Evolutionary conservation across 352 stramenopile species (phyloP).

Genomic region (Globisporangium okanoganense): DNA sequence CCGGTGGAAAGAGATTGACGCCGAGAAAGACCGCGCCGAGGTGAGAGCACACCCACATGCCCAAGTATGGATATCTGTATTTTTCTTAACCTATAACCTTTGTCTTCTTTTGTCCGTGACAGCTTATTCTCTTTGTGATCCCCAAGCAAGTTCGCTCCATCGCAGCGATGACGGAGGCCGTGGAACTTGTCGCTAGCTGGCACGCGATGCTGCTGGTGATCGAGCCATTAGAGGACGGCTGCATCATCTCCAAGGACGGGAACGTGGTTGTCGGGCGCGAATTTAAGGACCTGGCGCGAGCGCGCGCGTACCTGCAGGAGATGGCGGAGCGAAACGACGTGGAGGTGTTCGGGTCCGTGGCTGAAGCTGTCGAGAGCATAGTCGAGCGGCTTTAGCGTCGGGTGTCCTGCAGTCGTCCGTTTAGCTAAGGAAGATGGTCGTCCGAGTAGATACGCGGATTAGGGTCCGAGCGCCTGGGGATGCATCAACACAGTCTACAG

Average conservation of each 20-base stretch:
- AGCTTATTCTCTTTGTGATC: slow-evolving; percentile 83
- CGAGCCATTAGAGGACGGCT: slow-evolving; percentile 62
- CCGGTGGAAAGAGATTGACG: slow-evolving; percentile 55
- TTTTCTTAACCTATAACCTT: neutral
- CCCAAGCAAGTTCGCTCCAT: slow-evolving; percentile 69
- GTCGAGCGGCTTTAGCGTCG: slow-evolving; percentile 41
- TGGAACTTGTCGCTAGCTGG: slow-evolving; percentile 69
- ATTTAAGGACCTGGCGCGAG: slow-evolving; percentile 78
- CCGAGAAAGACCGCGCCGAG: slow-evolving; percentile 60
- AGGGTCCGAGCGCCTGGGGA: too few species aligned
- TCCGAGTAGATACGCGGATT: too few species aligned
- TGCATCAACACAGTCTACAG: too few species aligned
- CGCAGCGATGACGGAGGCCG: slow-evolving; percentile 77
- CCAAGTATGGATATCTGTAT: too few species aligned
- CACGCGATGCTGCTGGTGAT: slow-evolving; percentile 77
- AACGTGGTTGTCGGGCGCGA: slow-evolving; percentile 48
- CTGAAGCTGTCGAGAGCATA: slow-evolving; percentile 57
- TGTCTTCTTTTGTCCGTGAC: neutral
- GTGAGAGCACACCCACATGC: slow-evolving; percentile 15
- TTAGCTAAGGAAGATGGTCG: too few species aligned
- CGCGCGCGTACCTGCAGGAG: slow-evolving; percentile 78
- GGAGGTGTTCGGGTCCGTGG: slow-evolving; percentile 65
- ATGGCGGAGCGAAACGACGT: slow-evolving; percentile 81
- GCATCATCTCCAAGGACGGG: slow-evolving; percentile 46
- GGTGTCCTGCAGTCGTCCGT: neutral